Conservation (phyloP, 164 flowering plant genomes). For the Vitis labrusca region DNA sequence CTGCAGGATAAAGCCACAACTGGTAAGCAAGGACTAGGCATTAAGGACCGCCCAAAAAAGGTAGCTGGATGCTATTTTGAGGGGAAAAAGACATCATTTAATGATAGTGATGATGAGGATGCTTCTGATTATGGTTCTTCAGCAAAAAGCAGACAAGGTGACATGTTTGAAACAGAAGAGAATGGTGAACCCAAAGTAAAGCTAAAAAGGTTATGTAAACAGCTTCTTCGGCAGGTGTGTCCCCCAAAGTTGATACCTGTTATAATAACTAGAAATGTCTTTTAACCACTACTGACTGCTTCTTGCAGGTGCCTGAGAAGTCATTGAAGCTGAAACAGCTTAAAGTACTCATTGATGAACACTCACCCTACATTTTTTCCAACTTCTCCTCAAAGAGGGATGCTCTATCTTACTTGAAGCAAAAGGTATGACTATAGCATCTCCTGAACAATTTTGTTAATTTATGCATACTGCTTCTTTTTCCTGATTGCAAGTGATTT, state of each 20-base stretch:
- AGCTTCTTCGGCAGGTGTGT: constrained; percentile 67
- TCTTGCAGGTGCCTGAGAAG: constrained; percentile 64
- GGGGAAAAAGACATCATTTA: constrained; percentile 83
- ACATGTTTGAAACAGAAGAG: constrained; percentile 16
- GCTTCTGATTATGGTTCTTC: constrained; percentile 29
- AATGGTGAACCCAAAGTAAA: constrained; percentile 48
- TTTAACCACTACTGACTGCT: constrained; percentile 10
- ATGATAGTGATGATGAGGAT: constrained; percentile 60
- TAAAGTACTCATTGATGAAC: constrained; percentile 67
- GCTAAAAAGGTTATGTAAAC: constrained; percentile 68
- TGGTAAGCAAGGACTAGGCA: constrained; percentile 97
- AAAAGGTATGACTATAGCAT: constrained; percentile 51
- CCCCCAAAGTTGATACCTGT: constrained; percentile 3
- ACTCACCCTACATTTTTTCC: constrained; percentile 58
- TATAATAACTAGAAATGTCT: background rate
- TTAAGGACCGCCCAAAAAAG: constrained; percentile 71
- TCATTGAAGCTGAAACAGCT: constrained; percentile 80
- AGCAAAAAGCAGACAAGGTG: constrained; percentile 34
- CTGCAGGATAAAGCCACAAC: constrained; percentile 85
- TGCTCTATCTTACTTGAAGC: constrained; percentile 62
- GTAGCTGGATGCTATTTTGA: constrained; percentile 72
- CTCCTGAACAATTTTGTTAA: background rate
- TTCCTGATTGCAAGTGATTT: too few relatives aligned
- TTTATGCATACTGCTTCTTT: too few relatives aligned
- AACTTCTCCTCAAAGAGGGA: constrained; percentile 65